Evolutionary conservation across 768 basidiomycete species (phyloP), one percentile per base, ranked within the genome.

Genomic region (Lenzites betulinus): DNA sequence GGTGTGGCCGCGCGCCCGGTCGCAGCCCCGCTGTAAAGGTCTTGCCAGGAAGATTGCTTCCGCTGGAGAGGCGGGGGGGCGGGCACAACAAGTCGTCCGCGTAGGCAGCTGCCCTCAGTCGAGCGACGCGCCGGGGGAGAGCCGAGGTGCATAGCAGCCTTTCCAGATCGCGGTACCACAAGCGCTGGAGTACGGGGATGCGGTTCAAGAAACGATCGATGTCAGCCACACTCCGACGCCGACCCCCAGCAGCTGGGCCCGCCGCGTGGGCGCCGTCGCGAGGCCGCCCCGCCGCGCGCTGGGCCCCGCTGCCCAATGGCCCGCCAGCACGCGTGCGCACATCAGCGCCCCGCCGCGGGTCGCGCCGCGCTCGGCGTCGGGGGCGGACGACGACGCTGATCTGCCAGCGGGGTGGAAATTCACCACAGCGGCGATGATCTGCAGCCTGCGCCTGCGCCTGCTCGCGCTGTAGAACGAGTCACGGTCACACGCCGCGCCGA

Each of bases 21-120:
- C 56, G 44, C 54, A 57, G 13, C 16, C 25, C 49, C 51, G 46
- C 58, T 63, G 64, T 64, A 67, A 56, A 65, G 65, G 67, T 58
- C 65, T 62, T 59, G 55, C 67, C 64, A 64, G 62, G 69, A 71
- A 68, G 70, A 74, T 75, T 75, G 74, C 71, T 72, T 71, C 74
- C 74, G 74, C 70, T 67, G 54, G 58, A 59, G 60, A 51, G 54
- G 53, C 61, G 55, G 48, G 59, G 62, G 54, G 66, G 62, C 63
- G 63, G 64, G 66, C 64, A 64, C 68, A 65, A 64, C 68, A 65
- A 66, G 64, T 63, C 66, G 64, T 67, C 64, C 58, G 64, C 62
- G n/a, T n/a, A n/a, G n/a, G n/a, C n/a, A n/a, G n/a, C 64, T 58
- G 66, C 62, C 62, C 62, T 62, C n/a, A n/a, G n/a, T n/a, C 35